phyloP scores from a whole-genome alignment of 441 rosid genomes.

The Omphalea diandra region DNA sequence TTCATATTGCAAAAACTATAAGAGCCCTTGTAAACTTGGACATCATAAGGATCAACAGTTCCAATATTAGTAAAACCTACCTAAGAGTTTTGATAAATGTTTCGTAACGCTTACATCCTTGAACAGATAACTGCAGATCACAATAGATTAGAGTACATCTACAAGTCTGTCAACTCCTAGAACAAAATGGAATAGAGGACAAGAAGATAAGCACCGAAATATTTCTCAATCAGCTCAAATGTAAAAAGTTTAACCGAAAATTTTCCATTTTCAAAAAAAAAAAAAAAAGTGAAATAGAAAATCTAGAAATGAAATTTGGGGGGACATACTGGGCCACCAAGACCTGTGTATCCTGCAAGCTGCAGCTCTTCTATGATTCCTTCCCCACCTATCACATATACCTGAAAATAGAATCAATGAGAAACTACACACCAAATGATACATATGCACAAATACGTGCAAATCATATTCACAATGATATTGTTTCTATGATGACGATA shows the following conservation, averaged over 20 bases:
- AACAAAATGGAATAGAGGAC: not conserved
- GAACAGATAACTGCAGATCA: not conserved
- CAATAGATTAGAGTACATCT: not conserved
- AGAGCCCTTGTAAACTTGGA: not conserved
- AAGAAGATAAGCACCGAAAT: not conserved
- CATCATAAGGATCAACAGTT: not conserved
- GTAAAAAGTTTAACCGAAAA: too few species aligned
- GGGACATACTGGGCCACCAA: constrained; percentile 84
- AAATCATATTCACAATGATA: not conserved
- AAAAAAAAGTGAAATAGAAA: not conserved
- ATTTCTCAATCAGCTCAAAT: too few species aligned
- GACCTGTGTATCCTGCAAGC: constrained; percentile 84
- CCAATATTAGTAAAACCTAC: not conserved
- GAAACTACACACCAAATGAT: not conserved
- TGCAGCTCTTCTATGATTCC: constrained; percentile 93
- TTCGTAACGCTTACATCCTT: not conserved
- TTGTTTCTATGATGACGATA: not conserved
- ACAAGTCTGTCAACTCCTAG: not conserved
- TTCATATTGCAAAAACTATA: not conserved
- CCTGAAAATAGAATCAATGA: constrained; percentile 34
- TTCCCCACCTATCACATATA: constrained; percentile 92
- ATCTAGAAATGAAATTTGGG: not conserved
- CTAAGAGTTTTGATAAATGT: not conserved
- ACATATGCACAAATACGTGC: not conserved
- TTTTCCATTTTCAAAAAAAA: constrained; percentile 5